Conservation (phyloP, 1,284 basidiomycete species). For the Grifola frondosa region DNA sequence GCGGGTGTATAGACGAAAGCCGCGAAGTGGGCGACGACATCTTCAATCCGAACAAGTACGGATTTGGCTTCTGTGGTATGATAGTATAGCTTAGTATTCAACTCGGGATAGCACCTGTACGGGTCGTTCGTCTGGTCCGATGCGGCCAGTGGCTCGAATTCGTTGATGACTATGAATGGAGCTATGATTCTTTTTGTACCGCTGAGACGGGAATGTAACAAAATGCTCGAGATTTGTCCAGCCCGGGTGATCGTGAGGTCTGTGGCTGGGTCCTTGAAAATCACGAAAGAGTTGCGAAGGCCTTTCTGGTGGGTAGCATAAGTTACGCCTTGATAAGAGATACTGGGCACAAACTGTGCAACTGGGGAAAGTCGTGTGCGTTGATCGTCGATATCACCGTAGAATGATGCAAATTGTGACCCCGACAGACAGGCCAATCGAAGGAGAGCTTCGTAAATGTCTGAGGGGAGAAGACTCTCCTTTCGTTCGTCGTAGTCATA, state of each 20-base stretch:
- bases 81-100: slow-evolving; percentile 5
- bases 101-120: slow-evolving; percentile 1
- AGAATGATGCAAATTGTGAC: neutral
- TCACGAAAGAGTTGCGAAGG: neutral
- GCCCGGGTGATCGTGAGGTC: neutral
- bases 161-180: slow-evolving; percentile 3
- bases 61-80: neutral
- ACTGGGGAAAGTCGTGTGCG: neutral
- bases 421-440: neutral
- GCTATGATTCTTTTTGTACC: neutral
- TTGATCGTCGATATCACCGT: neutral
- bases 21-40: slow-evolving; percentile 9
- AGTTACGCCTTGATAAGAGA: neutral
- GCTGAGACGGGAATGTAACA: neutral
- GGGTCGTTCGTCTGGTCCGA: slow-evolving; percentile 2
- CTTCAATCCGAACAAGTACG: neutral
- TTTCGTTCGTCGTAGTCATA: neutral
- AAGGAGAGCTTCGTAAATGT: neutral
- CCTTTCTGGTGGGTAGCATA: neutral
- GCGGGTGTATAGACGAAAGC: slow-evolving; percentile 1
- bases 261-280: neutral
- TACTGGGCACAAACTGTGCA: neutral
- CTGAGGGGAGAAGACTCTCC: neutral
- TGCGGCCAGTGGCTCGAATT: neutral
- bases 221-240: slow-evolving; percentile 1